These are phyloP conservation scores for Phytomonas francai DNA, from an alignment of 208 protist species.

Conservation along the genomic window DNA sequence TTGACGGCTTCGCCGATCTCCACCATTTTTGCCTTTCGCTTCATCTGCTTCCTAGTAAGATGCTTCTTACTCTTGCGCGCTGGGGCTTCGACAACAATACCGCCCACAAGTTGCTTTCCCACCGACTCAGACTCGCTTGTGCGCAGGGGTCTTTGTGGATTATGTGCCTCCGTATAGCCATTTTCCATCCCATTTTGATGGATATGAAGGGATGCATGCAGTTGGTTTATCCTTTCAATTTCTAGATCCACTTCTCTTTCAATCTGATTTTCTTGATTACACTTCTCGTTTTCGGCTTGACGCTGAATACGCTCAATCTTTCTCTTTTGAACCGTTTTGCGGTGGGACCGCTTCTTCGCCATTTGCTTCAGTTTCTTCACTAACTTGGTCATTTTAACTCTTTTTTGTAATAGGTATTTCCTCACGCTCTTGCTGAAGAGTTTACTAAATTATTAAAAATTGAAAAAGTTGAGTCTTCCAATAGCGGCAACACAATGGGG, in stretches of 20 bases:
- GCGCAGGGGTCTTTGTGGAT: background rate
- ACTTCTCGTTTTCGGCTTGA: slow-evolving; percentile 36
- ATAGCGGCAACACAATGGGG: no score
- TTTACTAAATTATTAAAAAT: no score
- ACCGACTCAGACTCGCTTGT: slow-evolving; percentile 13
- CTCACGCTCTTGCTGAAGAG: background rate
- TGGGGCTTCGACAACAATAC: slow-evolving; percentile 53
- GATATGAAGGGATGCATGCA: no score
- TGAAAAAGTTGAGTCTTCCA: no score
- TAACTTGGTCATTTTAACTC: slow-evolving; percentile 75
- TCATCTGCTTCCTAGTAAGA: slow-evolving; percentile 62
- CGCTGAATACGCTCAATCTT: slow-evolving; percentile 55
- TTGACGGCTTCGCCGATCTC: slow-evolving; percentile 49
- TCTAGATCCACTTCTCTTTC: slow-evolving; percentile 60
- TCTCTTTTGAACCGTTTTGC: slow-evolving; percentile 83
- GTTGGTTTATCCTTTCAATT: slow-evolving; percentile 35
- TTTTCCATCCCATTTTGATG: slow-evolving; percentile 13
- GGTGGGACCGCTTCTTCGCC: slow-evolving; percentile 80
- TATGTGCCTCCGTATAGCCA: background rate
- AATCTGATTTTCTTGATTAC: slow-evolving; percentile 24
- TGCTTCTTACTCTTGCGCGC: slow-evolving; percentile 58
- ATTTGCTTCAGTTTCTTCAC: slow-evolving; percentile 86
- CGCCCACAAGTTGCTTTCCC: slow-evolving; percentile 47
- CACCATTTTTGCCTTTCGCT: slow-evolving; percentile 47
- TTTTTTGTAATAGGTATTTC: background rate